Base-by-base conservation (phyloP, 1,139 yeast genomes). In the Barnettozyma hawaiiensis region DNA sequence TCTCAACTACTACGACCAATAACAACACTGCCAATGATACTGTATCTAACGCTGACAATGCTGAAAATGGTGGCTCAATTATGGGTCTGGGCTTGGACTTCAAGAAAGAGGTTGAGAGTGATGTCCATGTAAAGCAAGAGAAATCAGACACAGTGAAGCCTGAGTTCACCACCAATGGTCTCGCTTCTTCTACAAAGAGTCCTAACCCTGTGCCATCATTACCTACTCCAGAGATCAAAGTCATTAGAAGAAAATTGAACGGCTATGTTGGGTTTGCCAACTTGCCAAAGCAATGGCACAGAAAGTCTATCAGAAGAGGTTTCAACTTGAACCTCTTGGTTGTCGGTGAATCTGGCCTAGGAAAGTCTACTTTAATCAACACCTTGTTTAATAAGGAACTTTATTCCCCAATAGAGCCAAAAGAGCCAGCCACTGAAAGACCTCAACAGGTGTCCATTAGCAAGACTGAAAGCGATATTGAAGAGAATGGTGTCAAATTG, bases 201-300 rank as follows among this genome's bases (percentile, higher is more conserved):
- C 9, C 24, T 16, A 19, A 12, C 11, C 20, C 19, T 7, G 24
- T 21, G 4, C 19, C 42, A 16, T 22, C 28, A 36, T 18, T 39
- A n/a, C 52, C 54, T 36, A 66, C 61, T 44, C 65, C 68, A 20
- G 67, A 66, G 39, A 53, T 67, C 44, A 71, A 70, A 59, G 71
- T 87, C 47, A 78, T 87, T 57, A 83, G 84, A 57, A 81, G 95
- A 55, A 86, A 86, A 60, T 77, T 90, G 55, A 85, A 81, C 53
- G 95, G 96, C 7, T 90, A 84, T 63, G 98, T 94, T 47, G 99
- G 99, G 4, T 92, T 94, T 67, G 96, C 97, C 55, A 94, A 90
- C 66, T 75, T 94, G 59, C 99, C 99, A 47, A 92, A 90, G 64
- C 99, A 94, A 71, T 92, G 97, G 97, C 97, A 92, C 68, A 80